Evolutionary conservation across 371 early-diverging fungal species (phyloP).

Genomic region (Basidiobolus meristosporus): DNA sequence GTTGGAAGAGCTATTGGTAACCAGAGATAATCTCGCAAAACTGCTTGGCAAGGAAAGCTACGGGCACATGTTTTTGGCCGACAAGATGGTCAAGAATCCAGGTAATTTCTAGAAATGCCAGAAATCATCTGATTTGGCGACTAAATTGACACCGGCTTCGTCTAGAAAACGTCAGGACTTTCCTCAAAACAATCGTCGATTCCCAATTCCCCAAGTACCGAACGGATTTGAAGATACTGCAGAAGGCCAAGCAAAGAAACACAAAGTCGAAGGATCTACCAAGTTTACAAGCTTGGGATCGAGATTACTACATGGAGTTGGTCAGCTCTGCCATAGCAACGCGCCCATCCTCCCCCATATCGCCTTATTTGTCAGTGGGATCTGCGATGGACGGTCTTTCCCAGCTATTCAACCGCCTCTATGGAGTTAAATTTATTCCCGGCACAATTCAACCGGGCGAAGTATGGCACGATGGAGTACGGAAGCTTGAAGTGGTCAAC

Average conservation of each 20-base stretch:
- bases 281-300: slow-evolving; percentile 63
- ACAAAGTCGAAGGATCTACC: slow-evolving; percentile 9
- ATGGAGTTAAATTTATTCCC: slow-evolving; percentile 66
- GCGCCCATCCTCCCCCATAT: too few species aligned
- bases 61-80: slow-evolving; percentile 61
- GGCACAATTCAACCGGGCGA: slow-evolving; percentile 40
- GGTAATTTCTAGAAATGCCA: slow-evolving; percentile 19
- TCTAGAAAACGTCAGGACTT: slow-evolving; percentile 62
- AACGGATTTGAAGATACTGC: slow-evolving; percentile 21
- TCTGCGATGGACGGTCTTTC: slow-evolving; percentile 76
- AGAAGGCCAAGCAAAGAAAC: slow-evolving; percentile 15
- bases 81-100: slow-evolving; percentile 84
- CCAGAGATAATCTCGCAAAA: slow-evolving; percentile 52
- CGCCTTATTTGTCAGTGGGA: slow-evolving; percentile 80
- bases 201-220: slow-evolving; percentile 26
- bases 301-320: slow-evolving; percentile 45
- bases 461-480: slow-evolving; percentile 75
- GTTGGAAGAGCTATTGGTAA: slow-evolving; percentile 52
- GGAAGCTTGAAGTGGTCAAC: slow-evolving; percentile 69
- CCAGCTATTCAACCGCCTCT: slow-evolving; percentile 52
- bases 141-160: too few species aligned
- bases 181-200: slow-evolving; percentile 43
- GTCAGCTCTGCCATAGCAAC: too few species aligned
- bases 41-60: slow-evolving; percentile 62
- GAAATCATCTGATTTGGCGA: too few species aligned